Percentiles rank a stretch among this genome's conserved stretches.
These are phyloP conservation scores for Arabidopsis arenosa DNA, from an alignment of 345 rosid genomes.

Conservation along the genomic window DNA sequence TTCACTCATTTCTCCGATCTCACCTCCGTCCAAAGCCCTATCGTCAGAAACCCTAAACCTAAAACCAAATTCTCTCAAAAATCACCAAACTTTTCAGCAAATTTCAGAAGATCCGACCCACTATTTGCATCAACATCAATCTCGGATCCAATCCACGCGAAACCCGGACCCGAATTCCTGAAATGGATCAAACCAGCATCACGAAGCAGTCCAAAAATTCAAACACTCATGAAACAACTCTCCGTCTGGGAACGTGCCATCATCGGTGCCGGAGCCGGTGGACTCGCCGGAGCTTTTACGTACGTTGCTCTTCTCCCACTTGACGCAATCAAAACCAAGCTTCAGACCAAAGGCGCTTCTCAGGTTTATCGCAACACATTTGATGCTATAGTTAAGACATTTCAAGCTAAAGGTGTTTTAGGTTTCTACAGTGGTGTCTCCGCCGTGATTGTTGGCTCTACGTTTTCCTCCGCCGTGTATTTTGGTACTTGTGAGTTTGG, in stretches of 20 bases:
- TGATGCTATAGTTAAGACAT: constrained; percentile 77
- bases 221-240: constrained; percentile 64
- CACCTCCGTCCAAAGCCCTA: constrained; percentile 36
- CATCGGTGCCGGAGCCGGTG: constrained; percentile 84
- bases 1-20: constrained; percentile 46
- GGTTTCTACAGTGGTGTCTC: constrained; percentile 94
- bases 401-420: constrained; percentile 72
- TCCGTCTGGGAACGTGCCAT: constrained; percentile 82
- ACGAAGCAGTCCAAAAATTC: constrained; percentile 52
- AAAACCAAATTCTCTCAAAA: constrained; percentile 15
- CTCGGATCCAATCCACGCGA: constrained; percentile 30
- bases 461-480: constrained; percentile 85
- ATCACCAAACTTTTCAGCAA: constrained; percentile 1
- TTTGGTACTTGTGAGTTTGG: constrained; percentile 97
- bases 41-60: constrained; percentile 26
- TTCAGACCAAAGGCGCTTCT: constrained; percentile 90
- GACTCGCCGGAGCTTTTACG: constrained; percentile 92
- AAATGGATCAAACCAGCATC: constrained; percentile 62
- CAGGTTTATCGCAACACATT: constrained; percentile 63
- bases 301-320: constrained; percentile 85
- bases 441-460: constrained; percentile 90
- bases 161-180: constrained; percentile 35
- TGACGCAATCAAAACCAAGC: constrained; percentile 88
- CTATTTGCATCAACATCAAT: constrained; percentile 59
- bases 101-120: constrained; percentile 1